Evolutionary conservation across 345 rosid species (phyloP).

Genomic region (Aurinia saxatilis): DNA sequence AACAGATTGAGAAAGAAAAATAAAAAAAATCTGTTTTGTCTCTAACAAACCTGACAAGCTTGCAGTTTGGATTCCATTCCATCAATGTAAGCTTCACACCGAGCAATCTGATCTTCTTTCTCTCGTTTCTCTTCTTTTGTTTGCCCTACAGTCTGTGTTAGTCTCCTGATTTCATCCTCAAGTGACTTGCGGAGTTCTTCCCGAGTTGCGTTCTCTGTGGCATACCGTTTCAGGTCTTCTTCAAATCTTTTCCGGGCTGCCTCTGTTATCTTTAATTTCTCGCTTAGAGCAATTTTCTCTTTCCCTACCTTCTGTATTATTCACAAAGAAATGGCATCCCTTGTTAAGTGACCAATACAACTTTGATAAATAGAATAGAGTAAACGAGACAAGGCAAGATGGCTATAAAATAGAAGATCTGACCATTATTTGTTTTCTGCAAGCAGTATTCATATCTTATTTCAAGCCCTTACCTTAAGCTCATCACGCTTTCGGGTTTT

Average conservation of each 20-base stretch:
- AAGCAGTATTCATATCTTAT: conserved; percentile 1
- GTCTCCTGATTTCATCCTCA: conserved; percentile 77
- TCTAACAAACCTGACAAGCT: conserved; percentile 68
- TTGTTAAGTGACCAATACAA: conserved; percentile 11
- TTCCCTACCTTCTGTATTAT: conserved; percentile 71
- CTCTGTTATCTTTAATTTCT: conserved; percentile 81
- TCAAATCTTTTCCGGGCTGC: conserved; percentile 89
- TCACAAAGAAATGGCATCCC: conserved; percentile 5
- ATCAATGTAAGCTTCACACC: conserved; percentile 92
- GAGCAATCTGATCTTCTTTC: conserved; percentile 85
- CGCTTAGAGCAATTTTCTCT: conserved; percentile 91
- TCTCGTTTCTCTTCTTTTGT: conserved; percentile 92
- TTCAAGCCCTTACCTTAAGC: conserved; percentile 57
- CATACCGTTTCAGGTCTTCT: conserved; percentile 78
- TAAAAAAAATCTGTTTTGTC: not conserved
- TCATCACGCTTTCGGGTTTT: conserved; percentile 95
- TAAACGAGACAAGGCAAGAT: not conserved
- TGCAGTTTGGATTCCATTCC: conserved; percentile 87
- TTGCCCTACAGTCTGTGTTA: conserved; percentile 85
- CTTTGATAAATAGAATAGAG: not conserved
- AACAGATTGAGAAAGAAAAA: too few relatives aligned
- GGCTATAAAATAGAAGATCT: not conserved
- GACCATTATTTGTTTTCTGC: not conserved
- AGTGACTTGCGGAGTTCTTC: conserved; percentile 88
- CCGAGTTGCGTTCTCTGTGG: conserved; percentile 74